A percentile compares a stretch with the other conserved stretches of the same genome.
phyloP scores from a whole-genome alignment of 768 basidiomycete genomes.

The Lactifluus piperatus region DNA sequence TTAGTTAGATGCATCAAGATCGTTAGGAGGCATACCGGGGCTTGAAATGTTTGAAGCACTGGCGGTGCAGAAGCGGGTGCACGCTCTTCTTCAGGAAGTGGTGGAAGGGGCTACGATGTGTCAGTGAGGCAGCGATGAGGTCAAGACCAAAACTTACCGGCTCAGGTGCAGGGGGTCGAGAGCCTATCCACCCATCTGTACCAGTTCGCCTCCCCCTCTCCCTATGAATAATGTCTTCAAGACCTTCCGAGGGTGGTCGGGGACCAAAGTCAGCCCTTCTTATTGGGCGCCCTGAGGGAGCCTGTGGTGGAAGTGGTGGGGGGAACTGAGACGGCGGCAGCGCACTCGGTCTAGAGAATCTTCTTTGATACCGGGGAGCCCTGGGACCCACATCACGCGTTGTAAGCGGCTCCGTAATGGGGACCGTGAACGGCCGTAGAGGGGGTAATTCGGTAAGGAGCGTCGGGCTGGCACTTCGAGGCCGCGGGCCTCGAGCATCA shows the following conservation, averaged over 20 bases:
- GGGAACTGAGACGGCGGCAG: not conserved
- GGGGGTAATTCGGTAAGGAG: constrained; percentile 26
- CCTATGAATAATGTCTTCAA: not conserved
- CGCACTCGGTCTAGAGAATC: not conserved
- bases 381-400: constrained; percentile 13
- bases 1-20: not conserved
- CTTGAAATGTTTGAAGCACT: not conserved
- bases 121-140: not conserved
- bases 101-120: not conserved
- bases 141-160: not conserved
- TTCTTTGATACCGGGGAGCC: not conserved
- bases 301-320: not conserved
- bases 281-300: not conserved
- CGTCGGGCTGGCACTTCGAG: constrained; percentile 36
- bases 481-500: constrained; percentile 29
- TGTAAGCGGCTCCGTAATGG: constrained; percentile 2
- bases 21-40: not conserved
- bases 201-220: not conserved
- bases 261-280: not conserved
- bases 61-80: constrained; percentile 2
- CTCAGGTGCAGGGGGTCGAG: not conserved
- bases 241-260: not conserved
- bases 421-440: constrained; percentile 19
- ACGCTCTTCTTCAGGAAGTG: not conserved
- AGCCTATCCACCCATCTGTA: not conserved